Evolutionary conservation across 148 eudicot genomes (phyloP), one percentile per base, ranked within the genome.

Genomic region (Rhododendron henanense): DNA sequence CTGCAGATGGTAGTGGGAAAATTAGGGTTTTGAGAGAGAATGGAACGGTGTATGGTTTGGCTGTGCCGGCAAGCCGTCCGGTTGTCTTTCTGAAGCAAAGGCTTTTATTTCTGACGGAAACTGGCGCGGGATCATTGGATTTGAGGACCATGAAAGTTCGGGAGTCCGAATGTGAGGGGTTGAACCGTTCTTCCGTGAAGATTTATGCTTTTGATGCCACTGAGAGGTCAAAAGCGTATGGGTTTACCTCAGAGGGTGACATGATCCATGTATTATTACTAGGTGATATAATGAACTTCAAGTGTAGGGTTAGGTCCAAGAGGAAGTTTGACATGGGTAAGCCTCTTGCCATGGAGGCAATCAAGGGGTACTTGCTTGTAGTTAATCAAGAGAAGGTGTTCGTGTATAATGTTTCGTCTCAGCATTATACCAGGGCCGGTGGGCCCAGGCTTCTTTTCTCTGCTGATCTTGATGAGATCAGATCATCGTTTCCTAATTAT

Each of bases 51-150:
- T 90, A 93, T 86, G 98, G 99, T 21, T 78, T 87, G 80, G 93
- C 90, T 79, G 91, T 93, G 25, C 98, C 99, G 14, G 87, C 84
- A 0, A 94, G 95, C 71, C 94, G 89, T 53, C 98, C 99, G 6
- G 85, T 97, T 8, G 96, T 90, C 6, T 97, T 97, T 90, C 91
- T 97, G 87, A 97, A 93, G 89, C 98, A 97, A 83, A 89, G 95
- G 85, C 93, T 97, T 50, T 57, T 97, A 91, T 97, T 97, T 89
- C 90, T 97, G 63, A 97, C 94, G 7, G 98, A 94, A 78, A 94
- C 90, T 37, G 99, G 99, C 6, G 99, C 98, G 0, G 99, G 99
- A 37, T 97, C 98, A 14, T 90, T 97, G 89, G 98, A 97, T 90
- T 91, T 97, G 88, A 91, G 98, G 90, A 95, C 94, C 82, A 95